Percentiles rank a stretch among this genome's conserved stretches.
Evolutionary conservation across 2,329 filamentous ascomycete species (phyloP).

Genomic region (Talaromyces sp.): DNA sequence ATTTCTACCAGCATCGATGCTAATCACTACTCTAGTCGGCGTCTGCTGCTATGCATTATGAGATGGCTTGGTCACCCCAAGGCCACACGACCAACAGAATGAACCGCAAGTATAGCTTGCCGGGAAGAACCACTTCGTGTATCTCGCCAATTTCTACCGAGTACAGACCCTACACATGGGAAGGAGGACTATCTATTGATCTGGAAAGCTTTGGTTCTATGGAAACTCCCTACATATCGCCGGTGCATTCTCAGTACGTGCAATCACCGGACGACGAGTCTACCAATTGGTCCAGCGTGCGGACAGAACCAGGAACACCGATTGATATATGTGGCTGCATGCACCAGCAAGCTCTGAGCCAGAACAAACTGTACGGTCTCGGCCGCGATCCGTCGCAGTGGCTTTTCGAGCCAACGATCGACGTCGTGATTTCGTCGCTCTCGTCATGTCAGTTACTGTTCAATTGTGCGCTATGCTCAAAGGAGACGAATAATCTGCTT

Average conservation of each 20-base stretch:
- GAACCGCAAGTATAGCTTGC: slow-evolving; percentile 1
- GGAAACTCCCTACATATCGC: slow-evolving; percentile 14
- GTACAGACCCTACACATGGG: slow-evolving; percentile 1
- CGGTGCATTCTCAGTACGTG: slow-evolving; percentile 22
- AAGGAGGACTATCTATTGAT: not conserved
- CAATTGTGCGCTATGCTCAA: slow-evolving; percentile 26
- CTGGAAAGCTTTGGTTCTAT: not conserved
- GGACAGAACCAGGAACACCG: not conserved
- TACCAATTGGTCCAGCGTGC: slow-evolving; percentile 20
- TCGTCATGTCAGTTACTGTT: slow-evolving; percentile 26
- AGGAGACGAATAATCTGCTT: slow-evolving; percentile 25
- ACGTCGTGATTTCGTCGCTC: slow-evolving; percentile 26
- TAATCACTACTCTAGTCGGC: not conserved
- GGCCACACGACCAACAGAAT: not conserved
- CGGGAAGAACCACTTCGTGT: not conserved
- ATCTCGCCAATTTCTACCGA: slow-evolving; percentile 2
- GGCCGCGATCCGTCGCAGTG: slow-evolving; percentile 16
- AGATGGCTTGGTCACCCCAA: slow-evolving; percentile 2
- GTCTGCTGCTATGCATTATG: slow-evolving; percentile 2
- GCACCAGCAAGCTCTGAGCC: slow-evolving; percentile 25
- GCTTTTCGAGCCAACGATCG: slow-evolving; percentile 30
- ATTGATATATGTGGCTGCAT: slow-evolving; percentile 22
- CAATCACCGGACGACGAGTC: slow-evolving; percentile 19
- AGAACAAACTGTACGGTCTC: slow-evolving; percentile 28
- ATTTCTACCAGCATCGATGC: not conserved